Conservation (phyloP, 192 early-diverging fungal genomes). For the Entophlyctis helioformis region DNA sequence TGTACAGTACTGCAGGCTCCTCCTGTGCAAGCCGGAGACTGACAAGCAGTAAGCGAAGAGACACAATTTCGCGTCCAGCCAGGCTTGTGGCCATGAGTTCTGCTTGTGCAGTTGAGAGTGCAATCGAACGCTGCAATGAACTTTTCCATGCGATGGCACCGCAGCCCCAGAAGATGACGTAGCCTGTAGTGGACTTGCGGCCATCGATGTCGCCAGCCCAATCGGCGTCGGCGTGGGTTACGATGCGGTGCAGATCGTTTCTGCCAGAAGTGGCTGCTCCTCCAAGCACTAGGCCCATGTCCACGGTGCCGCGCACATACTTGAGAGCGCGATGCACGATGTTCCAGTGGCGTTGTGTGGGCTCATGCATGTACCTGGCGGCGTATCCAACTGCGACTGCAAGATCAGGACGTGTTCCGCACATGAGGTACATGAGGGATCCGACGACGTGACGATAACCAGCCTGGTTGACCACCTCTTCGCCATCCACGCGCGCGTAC, state of each 20-base stretch:
- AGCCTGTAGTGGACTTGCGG: conserved; percentile 20
- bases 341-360: not conserved
- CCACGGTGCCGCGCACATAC: conserved; percentile 13
- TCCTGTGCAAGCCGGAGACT: too few relatives aligned
- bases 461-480: too few relatives aligned
- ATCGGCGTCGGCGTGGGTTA: conserved; percentile 23
- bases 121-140: conserved; percentile 7
- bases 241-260: too few relatives aligned
- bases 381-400: conserved; percentile 11
- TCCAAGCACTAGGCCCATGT: conserved; percentile 6
- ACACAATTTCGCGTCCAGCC: too few relatives aligned
- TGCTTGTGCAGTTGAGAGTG: conserved; percentile 17
- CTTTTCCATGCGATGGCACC: conserved; percentile 3
- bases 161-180: conserved; percentile 8
- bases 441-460: too few relatives aligned
- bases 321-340: conserved; percentile 5
- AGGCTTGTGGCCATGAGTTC: too few relatives aligned
- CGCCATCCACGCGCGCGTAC: too few relatives aligned
- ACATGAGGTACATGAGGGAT: conserved; percentile 8
- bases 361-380: too few relatives aligned
- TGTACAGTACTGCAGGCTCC: too few relatives aligned
- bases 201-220: conserved; percentile 19
- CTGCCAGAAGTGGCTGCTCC: not conserved
- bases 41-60: too few relatives aligned
- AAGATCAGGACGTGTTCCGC: conserved; percentile 14